phyloP scores from a whole-genome alignment of 495 filamentous ascomycete genomes.

The Xylaria telfairii region DNA sequence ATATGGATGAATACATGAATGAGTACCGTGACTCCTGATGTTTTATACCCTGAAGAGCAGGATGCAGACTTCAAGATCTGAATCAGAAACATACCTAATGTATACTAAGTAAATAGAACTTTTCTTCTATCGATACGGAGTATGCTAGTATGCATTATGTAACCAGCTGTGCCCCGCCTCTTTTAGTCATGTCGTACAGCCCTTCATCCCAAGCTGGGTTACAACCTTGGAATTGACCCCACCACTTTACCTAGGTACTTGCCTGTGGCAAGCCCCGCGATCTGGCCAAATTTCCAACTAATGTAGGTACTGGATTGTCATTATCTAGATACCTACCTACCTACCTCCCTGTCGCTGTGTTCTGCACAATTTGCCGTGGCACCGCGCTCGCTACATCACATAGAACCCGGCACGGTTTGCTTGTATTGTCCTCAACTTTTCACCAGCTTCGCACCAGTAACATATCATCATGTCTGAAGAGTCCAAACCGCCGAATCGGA shows the following conservation, averaged over 20 bases:
- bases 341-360: not conserved
- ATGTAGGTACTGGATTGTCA: not conserved
- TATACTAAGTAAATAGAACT: too few species aligned
- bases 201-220: not conserved
- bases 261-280: conserved; percentile 8
- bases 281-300: conserved; percentile 10
- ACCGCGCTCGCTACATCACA: not conserved
- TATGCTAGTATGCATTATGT: too few species aligned
- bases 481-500: conserved; percentile 54
- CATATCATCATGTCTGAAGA: conserved; percentile 53
- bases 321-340: conserved; percentile 1
- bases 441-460: not conserved
- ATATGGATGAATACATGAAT: too few species aligned
- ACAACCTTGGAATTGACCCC: not conserved
- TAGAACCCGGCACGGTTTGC: not conserved
- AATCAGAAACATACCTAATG: too few species aligned
- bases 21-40: not conserved
- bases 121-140: too few species aligned
- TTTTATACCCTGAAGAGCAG: not conserved
- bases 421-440: not conserved
- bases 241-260: not conserved
- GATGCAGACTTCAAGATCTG: too few species aligned
- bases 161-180: not conserved
- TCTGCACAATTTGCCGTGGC: not conserved
- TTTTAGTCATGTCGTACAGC: conserved; percentile 5